phyloP scores from a whole-genome alignment of 495 filamentous ascomycete species.

The Trichoderma virens region DNA sequence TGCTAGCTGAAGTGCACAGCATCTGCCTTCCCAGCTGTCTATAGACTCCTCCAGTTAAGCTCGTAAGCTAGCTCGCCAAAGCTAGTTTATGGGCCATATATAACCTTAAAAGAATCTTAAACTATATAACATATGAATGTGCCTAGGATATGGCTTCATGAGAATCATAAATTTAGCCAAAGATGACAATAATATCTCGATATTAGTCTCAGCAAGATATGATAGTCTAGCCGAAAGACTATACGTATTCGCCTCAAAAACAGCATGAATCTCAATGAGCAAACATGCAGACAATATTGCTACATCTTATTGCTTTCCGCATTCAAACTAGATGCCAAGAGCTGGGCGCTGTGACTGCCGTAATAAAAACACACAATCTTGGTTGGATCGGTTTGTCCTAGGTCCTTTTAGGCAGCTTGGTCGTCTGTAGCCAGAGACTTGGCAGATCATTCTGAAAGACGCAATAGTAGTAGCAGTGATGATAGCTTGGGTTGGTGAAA shows the following conservation, averaged over 20 bases:
- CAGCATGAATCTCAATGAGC: not conserved
- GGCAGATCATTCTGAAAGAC: not conserved
- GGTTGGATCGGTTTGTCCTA: not conserved
- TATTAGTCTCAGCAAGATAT: too few species aligned
- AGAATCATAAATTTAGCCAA: too few species aligned
- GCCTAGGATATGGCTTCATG: too few species aligned
- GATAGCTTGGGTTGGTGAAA: not conserved
- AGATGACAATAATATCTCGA: too few species aligned
- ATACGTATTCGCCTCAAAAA: too few species aligned
- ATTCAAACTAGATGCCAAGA: conserved; percentile 1
- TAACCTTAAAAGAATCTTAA: conserved; percentile 4
- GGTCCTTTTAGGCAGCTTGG: not conserved
- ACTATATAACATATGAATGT: not conserved
- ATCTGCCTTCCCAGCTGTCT: not conserved
- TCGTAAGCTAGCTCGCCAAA: not conserved
- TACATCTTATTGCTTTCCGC: not conserved
- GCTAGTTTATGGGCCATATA: not conserved
- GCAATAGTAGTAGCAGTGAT: not conserved
- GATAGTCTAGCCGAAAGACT: too few species aligned
- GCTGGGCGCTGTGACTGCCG: not conserved
- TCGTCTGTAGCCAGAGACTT: not conserved
- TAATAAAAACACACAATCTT: not conserved
- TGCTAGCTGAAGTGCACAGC: not conserved
- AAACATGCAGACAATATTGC: not conserved
- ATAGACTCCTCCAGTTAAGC: not conserved